A percentile compares a stretch with the other conserved stretches of the same genome.
These are phyloP conservation scores for Suillus sp. DNA, from an alignment of 768 basidiomycete species.

Conservation along the genomic window DNA sequence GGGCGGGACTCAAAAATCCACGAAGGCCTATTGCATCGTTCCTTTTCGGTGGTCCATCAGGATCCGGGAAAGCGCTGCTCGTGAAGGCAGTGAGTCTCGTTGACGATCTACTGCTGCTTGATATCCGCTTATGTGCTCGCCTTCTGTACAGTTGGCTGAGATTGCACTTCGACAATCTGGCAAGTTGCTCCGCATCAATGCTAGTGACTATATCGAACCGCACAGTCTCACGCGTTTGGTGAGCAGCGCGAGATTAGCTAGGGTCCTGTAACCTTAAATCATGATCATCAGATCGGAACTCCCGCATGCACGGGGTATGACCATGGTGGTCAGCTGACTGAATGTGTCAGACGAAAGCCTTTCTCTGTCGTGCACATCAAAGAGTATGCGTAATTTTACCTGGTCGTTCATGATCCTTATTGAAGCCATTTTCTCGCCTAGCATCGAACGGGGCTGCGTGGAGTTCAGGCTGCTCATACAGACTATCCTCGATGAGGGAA, in stretches of 20 bases:
- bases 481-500: conserved; percentile 48
- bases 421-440: neutral
- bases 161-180: conserved; percentile 46
- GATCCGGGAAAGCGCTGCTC: conserved; percentile 43
- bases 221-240: conserved; percentile 45
- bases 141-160: conserved; percentile 34
- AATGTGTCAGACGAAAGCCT: conserved; percentile 44
- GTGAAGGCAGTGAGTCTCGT: conserved; percentile 35
- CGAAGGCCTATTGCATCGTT: conserved; percentile 48
- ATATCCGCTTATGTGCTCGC: neutral
- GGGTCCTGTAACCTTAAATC: neutral
- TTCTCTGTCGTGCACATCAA: conserved; percentile 35
- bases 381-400: conserved; percentile 13
- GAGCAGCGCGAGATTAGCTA: neutral
- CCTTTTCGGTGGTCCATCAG: conserved; percentile 43
- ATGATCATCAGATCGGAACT: conserved; percentile 27
- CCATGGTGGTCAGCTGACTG: conserved; percentile 44
- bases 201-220: conserved; percentile 44
- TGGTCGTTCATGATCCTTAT: neutral
- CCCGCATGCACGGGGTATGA: conserved; percentile 44
- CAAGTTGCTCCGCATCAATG: conserved; percentile 45
- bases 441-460: conserved; percentile 44
- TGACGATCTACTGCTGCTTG: neutral
- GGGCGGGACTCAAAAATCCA: conserved; percentile 46
- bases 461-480: conserved; percentile 46